Percentiles rank a stretch among this genome's conserved stretches.
These are phyloP conservation scores for Coemansia sp. DNA, from an alignment of 192 early-diverging fungal genomes.

Conservation along the genomic window DNA sequence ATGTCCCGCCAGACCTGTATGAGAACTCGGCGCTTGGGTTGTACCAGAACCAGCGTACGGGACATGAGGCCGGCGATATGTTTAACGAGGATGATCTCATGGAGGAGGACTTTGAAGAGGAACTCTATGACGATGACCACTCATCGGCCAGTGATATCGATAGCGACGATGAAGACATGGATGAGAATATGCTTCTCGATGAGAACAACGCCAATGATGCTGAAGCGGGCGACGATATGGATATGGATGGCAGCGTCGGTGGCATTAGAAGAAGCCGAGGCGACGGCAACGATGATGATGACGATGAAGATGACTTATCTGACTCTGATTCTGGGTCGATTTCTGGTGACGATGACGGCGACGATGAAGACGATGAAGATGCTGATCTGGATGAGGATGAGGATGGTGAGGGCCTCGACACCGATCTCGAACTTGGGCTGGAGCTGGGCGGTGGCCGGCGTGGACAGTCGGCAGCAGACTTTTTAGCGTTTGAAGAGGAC, in stretches of 20 bases:
- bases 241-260: slow-evolving; percentile 49
- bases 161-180: slow-evolving; percentile 70
- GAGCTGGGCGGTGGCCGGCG: neutral
- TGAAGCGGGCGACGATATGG: slow-evolving; percentile 64
- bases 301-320: slow-evolving; percentile 56
- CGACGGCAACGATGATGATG: slow-evolving; percentile 49
- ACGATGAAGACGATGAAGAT: slow-evolving; percentile 56
- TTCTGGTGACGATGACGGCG: slow-evolving; percentile 34
- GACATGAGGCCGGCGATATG: slow-evolving; percentile 17
- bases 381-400: slow-evolving; percentile 39
- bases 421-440: neutral
- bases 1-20: slow-evolving; percentile 55
- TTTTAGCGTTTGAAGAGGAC: slow-evolving; percentile 38
- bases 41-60: slow-evolving; percentile 53
- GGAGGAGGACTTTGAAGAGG: slow-evolving; percentile 53
- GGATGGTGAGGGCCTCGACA: slow-evolving; percentile 16
- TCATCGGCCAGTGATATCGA: slow-evolving; percentile 65
- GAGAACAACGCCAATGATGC: slow-evolving; percentile 63
- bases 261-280: slow-evolving; percentile 33
- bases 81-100: slow-evolving; percentile 38
- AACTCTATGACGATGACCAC: slow-evolving; percentile 59
- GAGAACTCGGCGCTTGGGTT: slow-evolving; percentile 54
- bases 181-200: slow-evolving; percentile 45
- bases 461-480: slow-evolving; percentile 1
- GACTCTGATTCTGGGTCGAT: slow-evolving; percentile 59